phyloP scores from a whole-genome alignment of 129 eudicot genomes.

The Solidago caesia region DNA sequence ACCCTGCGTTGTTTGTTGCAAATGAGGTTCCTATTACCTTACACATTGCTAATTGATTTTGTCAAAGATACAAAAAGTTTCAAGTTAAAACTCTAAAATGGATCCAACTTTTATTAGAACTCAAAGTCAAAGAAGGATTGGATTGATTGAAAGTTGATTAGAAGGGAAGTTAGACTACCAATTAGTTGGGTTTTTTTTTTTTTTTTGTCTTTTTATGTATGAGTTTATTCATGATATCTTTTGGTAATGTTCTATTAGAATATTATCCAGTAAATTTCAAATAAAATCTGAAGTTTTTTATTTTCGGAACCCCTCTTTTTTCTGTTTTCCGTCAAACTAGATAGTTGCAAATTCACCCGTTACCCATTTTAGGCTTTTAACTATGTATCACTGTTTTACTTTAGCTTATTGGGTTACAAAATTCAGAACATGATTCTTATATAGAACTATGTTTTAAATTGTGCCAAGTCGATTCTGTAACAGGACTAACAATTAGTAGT shows the following conservation, averaged over 20 bases:
- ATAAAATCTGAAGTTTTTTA: background rate
- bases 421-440: background rate
- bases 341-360: background rate
- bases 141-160: background rate
- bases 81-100: too few species aligned
- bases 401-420: background rate
- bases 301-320: background rate
- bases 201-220: too few species aligned
- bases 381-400: background rate
- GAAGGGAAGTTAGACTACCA: background rate
- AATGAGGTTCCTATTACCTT: too few species aligned
- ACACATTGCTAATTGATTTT: too few species aligned
- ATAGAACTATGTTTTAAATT: background rate
- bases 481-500: background rate
- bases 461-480: background rate
- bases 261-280: background rate
- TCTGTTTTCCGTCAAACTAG: background rate
- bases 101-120: too few species aligned
- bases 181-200: too few species aligned
- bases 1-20: too few species aligned
- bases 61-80: too few species aligned
- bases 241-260: background rate
- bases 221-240: background rate
- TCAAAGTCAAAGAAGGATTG: too few species aligned
- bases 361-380: background rate